A percentile compares a stretch with the other conserved stretches of the same genome.
Evolutionary conservation across 2,329 filamentous ascomycete genomes (phyloP).

Genomic region (Trichoderma sp.): DNA sequence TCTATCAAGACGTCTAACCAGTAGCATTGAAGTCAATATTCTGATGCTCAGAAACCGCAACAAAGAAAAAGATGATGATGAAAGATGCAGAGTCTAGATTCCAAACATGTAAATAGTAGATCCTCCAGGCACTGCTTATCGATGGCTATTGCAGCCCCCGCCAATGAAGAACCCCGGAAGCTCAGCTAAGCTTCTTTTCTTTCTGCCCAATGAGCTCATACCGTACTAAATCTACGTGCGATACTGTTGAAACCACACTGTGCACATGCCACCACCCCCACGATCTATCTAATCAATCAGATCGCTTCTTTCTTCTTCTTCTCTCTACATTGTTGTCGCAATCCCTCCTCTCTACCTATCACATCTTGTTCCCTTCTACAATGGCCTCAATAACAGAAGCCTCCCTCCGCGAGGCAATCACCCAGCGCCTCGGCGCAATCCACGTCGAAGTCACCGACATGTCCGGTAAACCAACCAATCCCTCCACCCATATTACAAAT

Average conservation of each 20-base stretch:
- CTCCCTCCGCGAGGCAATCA: slow-evolving; percentile 67
- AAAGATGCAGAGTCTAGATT: background rate
- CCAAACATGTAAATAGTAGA: background rate
- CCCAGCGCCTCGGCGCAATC: slow-evolving; percentile 67
- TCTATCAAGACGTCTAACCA: slow-evolving; percentile 12
- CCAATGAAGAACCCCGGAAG: background rate
- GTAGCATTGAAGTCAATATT: slow-evolving; percentile 23
- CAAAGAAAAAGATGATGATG: background rate
- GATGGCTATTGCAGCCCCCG: background rate
- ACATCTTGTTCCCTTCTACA: background rate
- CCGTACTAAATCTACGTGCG: slow-evolving; percentile 26
- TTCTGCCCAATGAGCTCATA: slow-evolving; percentile 38
- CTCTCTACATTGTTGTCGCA: background rate
- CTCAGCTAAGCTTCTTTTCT: slow-evolving; percentile 9
- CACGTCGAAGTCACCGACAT: slow-evolving; percentile 90
- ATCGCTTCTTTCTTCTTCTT: slow-evolving; percentile 23
- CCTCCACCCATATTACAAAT: background rate
- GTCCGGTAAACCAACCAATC: slow-evolving; percentile 65
- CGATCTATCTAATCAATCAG: slow-evolving; percentile 43
- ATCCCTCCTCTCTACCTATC: no score
- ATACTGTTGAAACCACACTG: background rate
- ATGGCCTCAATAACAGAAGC: slow-evolving; percentile 72
- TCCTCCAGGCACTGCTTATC: background rate
- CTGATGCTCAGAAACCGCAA: background rate
- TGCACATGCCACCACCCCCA: slow-evolving; percentile 24